These are phyloP conservation scores for Exsudoporus frostii DNA, from an alignment of 768 basidiomycete species.

Conservation along the genomic window DNA sequence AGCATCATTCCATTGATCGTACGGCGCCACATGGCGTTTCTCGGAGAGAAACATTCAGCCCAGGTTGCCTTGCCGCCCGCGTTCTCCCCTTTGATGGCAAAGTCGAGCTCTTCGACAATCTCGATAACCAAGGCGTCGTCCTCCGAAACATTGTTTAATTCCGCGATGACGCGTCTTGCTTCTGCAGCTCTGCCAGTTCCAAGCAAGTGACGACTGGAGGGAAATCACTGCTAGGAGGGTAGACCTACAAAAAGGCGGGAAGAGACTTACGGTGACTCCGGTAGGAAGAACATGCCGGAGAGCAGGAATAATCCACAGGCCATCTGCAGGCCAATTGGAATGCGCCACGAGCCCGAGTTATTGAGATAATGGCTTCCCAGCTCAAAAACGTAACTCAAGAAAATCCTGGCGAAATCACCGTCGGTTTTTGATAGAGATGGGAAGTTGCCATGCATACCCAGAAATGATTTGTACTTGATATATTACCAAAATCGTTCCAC, in stretches of 20 bases:
- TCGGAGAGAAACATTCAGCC: constrained; percentile 71
- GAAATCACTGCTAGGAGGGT: neutral
- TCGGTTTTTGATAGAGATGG: neutral
- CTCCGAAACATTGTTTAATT: constrained; percentile 58
- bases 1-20: constrained; percentile 81
- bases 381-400: constrained; percentile 70
- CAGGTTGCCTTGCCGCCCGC: constrained; percentile 78
- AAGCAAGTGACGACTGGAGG: constrained; percentile 63
- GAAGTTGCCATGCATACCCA: constrained; percentile 42
- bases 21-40: constrained; percentile 68
- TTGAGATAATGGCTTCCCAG: constrained; percentile 56
- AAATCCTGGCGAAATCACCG: constrained; percentile 43
- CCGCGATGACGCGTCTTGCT: constrained; percentile 61
- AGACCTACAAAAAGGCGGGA: neutral
- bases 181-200: constrained; percentile 50
- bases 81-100: constrained; percentile 68
- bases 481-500: constrained; percentile 68
- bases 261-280: constrained; percentile 66
- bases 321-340: constrained; percentile 74
- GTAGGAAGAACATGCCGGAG: constrained; percentile 70
- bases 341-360: constrained; percentile 66
- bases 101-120: constrained; percentile 59
- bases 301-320: constrained; percentile 65
- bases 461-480: constrained; percentile 78
- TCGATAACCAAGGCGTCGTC: constrained; percentile 60